These are phyloP conservation scores for Cystofilobasidium ferigula DNA, from an alignment of 768 basidiomycete species.

Conservation along the genomic window DNA sequence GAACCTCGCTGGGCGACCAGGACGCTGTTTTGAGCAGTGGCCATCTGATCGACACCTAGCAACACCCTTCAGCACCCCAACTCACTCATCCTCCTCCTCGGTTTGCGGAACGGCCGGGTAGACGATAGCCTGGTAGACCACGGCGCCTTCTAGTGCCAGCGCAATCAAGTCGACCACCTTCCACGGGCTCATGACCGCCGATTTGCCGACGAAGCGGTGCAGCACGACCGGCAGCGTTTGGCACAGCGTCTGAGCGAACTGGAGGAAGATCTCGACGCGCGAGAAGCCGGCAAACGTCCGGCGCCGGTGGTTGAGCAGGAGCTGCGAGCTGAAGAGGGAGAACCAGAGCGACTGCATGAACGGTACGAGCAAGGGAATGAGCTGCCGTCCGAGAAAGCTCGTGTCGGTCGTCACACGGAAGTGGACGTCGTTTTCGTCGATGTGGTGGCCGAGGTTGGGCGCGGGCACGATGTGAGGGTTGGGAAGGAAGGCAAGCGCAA, in stretches of 20 bases:
- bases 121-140: background rate
- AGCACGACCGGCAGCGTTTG: background rate
- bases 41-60: no score
- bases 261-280: background rate
- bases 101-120: background rate
- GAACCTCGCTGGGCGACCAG: no score
- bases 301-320: background rate
- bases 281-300: background rate
- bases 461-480: no score
- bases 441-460: no score
- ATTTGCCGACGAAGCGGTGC: background rate
- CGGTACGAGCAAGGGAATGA: no score
- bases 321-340: background rate
- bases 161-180: background rate
- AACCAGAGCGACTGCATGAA: background rate
- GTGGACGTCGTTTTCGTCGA: no score
- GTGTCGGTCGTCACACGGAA: no score
- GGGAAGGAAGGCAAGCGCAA: no score
- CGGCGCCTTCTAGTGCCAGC: background rate
- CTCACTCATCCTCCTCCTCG: background rate
- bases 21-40: no score
- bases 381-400: no score
- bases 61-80: no score
- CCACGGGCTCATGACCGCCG: background rate
- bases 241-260: no score